A percentile compares a stretch with the other conserved stretches of the same genome.
Evolutionary conservation across 257 asterid genomes (phyloP).

Genomic region (Jacaranda copaia): DNA sequence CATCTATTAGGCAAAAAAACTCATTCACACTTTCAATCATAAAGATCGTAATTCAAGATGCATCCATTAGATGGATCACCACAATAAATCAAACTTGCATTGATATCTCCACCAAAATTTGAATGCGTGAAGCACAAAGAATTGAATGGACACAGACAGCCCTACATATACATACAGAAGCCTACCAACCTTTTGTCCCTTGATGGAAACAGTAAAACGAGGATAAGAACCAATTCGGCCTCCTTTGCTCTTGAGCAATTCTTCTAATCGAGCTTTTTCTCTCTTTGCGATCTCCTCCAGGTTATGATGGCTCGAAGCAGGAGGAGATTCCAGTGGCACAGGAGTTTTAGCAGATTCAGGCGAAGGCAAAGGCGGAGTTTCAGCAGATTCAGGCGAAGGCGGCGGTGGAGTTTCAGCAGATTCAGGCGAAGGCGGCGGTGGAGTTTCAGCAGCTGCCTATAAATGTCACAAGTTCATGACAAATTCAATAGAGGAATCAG

Average conservation of each 20-base stretch:
- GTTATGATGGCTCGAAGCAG: constrained; percentile 51
- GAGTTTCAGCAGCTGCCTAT: constrained; percentile 51
- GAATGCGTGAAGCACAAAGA: constrained; percentile 16
- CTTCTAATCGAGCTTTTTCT: constrained; percentile 69
- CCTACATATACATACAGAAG: background rate
- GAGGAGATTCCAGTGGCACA: constrained; percentile 46
- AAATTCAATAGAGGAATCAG: constrained; percentile 28
- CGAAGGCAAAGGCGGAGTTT: constrained; percentile 1
- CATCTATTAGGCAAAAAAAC: constrained; percentile 32
- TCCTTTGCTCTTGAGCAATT: constrained; percentile 71
- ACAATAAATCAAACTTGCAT: constrained; percentile 31
- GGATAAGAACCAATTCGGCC: constrained; percentile 68
- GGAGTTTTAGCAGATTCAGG: constrained; percentile 42
- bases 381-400: constrained; percentile 30
- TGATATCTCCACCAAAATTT: constrained; percentile 20
- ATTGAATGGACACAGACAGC: background rate
- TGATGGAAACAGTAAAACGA: constrained; percentile 74
- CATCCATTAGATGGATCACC: constrained; percentile 25
- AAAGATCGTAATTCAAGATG: constrained; percentile 19
- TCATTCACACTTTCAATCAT: background rate
- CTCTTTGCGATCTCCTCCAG: constrained; percentile 78
- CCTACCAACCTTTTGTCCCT: constrained; percentile 79
- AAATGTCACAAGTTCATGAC: constrained; percentile 34
- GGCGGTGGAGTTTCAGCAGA: constrained; percentile 35
- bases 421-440: constrained; percentile 25